Percentiles rank a stretch among this genome's conserved stretches.
These are phyloP conservation scores for Neospermospora avenae DNA, from an alignment of 2,329 filamentous ascomycete species.

Conservation along the genomic window DNA sequence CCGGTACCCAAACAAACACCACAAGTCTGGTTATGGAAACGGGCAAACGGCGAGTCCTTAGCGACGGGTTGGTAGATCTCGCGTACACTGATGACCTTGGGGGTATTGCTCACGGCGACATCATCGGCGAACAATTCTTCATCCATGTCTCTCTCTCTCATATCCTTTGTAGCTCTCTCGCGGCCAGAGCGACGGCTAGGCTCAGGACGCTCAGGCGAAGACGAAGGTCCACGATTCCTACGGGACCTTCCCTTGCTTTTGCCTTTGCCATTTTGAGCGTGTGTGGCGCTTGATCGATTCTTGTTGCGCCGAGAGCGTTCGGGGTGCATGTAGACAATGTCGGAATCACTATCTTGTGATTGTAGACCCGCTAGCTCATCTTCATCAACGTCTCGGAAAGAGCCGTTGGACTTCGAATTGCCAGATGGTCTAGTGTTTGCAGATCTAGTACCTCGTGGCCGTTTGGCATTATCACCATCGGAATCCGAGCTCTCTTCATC, in stretches of 20 bases:
- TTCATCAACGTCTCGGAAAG: slow-evolving; percentile 15
- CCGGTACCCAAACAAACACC: slow-evolving; percentile 63
- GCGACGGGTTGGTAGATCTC: slow-evolving; percentile 69
- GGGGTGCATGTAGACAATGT: slow-evolving; percentile 49
- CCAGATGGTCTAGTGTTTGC: not conserved
- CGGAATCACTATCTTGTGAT: slow-evolving; percentile 35
- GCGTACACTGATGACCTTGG: slow-evolving; percentile 61
- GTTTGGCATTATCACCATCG: slow-evolving; percentile 10
- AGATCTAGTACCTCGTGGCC: slow-evolving; percentile 4
- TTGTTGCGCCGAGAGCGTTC: slow-evolving; percentile 13
- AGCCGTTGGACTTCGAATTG: slow-evolving; percentile 7
- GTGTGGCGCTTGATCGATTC: slow-evolving; percentile 3
- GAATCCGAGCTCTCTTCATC: slow-evolving; percentile 17
- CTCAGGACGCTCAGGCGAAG: slow-evolving; percentile 21
- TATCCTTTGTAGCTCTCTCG: slow-evolving; percentile 36
- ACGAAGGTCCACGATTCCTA: slow-evolving; percentile 15
- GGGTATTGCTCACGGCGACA: slow-evolving; percentile 41
- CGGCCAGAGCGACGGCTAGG: slow-evolving; percentile 37
- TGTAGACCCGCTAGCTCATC: slow-evolving; percentile 27
- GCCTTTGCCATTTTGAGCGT: slow-evolving; percentile 5
- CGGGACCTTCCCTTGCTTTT: slow-evolving; percentile 13
- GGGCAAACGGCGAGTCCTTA: slow-evolving; percentile 62
- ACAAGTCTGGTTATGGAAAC: slow-evolving; percentile 67
- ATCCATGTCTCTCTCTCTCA: slow-evolving; percentile 49
- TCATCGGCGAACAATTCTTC: slow-evolving; percentile 49